These are phyloP conservation scores for Nakaseomyces glabratus DNA, from an alignment of 1,139 yeast genomes.

Conservation along the genomic window DNA sequence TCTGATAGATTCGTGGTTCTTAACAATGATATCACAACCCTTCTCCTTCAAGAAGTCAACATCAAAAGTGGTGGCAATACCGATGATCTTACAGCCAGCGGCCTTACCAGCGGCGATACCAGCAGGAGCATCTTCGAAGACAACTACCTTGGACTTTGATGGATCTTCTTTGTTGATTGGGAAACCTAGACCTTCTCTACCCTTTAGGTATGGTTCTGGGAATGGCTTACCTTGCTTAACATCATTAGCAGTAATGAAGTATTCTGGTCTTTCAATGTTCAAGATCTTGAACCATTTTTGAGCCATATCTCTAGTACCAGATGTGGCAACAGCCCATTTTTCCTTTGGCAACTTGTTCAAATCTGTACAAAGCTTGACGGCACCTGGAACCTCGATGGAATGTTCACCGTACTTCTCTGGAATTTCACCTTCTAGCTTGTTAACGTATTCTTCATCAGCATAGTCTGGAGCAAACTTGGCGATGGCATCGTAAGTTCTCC, in stretches of 20 bases:
- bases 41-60: conserved; percentile 59
- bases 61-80: conserved; percentile 73
- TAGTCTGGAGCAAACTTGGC: conserved; percentile 67
- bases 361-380: conserved; percentile 45
- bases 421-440: conserved; percentile 60
- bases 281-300: conserved; percentile 68
- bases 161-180: conserved; percentile 35
- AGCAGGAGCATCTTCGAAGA: conserved; percentile 80
- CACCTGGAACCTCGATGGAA: conserved; percentile 70
- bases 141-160: conserved; percentile 43
- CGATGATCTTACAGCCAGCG: conserved; percentile 76
- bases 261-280: conserved; percentile 53
- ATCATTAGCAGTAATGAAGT: conserved; percentile 72
- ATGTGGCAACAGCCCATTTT: conserved; percentile 78
- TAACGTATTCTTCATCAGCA: conserved; percentile 57
- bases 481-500: conserved; percentile 72
- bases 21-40: conserved; percentile 76
- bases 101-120: conserved; percentile 79
- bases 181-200: conserved; percentile 51
- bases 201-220: conserved; percentile 69
- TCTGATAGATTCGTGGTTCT: conserved; percentile 48
- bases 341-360: conserved; percentile 34
- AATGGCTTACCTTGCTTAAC: conserved; percentile 74
- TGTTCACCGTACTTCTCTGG: conserved; percentile 63
- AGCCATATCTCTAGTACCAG: conserved; percentile 72